These are phyloP conservation scores for Pseudonitzschia multiseries DNA, from an alignment of 108 stramenopile genomes.

Conservation along the genomic window DNA sequence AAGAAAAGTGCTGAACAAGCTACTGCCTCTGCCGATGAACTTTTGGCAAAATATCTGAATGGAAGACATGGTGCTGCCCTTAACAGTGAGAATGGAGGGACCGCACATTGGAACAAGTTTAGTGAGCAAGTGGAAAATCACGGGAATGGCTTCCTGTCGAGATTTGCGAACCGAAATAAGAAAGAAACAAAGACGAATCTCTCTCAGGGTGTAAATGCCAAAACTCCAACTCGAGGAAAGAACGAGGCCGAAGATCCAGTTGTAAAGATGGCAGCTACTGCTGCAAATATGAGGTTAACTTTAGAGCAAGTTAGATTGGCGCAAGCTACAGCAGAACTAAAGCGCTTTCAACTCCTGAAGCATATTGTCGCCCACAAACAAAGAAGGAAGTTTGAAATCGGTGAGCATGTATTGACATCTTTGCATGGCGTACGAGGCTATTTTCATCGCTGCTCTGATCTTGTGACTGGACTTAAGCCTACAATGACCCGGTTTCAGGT, in stretches of 20 bases:
- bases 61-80: constrained; percentile 66
- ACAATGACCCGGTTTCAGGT: constrained; percentile 64
- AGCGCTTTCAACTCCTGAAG: constrained; percentile 79
- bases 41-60: constrained; percentile 75
- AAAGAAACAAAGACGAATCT: constrained; percentile 31
- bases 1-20: constrained; percentile 61
- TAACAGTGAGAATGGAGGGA: constrained; percentile 32
- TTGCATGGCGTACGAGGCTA: constrained; percentile 74
- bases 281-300: constrained; percentile 70
- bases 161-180: constrained; percentile 36
- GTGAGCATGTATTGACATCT: constrained; percentile 73
- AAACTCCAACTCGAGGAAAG: not conserved
- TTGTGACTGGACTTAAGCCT: constrained; percentile 61
- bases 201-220: constrained; percentile 27
- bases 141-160: constrained; percentile 28
- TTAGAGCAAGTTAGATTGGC: constrained; percentile 77
- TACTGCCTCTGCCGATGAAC: constrained; percentile 68
- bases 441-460: constrained; percentile 73
- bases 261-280: constrained; percentile 41
- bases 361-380: constrained; percentile 79
- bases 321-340: constrained; percentile 82
- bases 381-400: constrained; percentile 85
- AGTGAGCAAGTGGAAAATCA: constrained; percentile 78
- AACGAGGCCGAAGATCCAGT: constrained; percentile 44
- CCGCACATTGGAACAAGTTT: constrained; percentile 69